Base-by-base conservation (phyloP, 371 early-diverging fungal species). In the Lichtheimia hyalospora region DNA sequence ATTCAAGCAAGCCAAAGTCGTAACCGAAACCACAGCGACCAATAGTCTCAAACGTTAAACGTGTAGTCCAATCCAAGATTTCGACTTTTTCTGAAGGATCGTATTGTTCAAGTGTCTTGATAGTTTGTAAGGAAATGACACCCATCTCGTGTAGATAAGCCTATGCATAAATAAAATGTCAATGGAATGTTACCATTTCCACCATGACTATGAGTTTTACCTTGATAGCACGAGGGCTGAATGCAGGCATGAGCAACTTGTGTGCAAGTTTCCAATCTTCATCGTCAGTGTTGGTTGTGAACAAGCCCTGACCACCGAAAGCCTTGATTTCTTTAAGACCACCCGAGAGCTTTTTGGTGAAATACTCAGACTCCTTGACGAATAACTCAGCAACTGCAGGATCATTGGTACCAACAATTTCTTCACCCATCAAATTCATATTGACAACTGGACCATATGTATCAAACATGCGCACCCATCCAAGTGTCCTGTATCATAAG, bases 1-100 rank as follows among this genome's bases (percentile, higher is more conserved):
- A 50, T 14, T 79, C 68, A 1, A 86, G 64, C 16, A 86, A 57
- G 21, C 77, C 64, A 54, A 84, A 81, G n/a, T 79, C 74, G 54
- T 81, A 86, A 3, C 84, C 85, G 51, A 86, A 86, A n/a, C 87
- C 87, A 20, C 74, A 66, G 15, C 70, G 68, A 23, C 79, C 82
- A 53, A 84, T 82, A 1, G 81, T 78, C 53, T 82, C 79, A 49
- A 81, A 71, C 3, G 84, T 79, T 14, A 84, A 53, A 23, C 80
- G 76, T 14, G 84, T 86, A 12, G 79, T 83, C 83, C 85, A 84
- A 8, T 75, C 66, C 42, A 71, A 54, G 28, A 87, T 74, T 15
- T 75, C 75, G 5, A 81, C 70, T n/a, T 58, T 61, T 49, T 81
- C 81, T 4, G 52, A 59, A 15, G 77, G 63, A 12, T 54, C 49